phyloP scores from a whole-genome alignment of 345 rosid genomes.

The Angophora floribunda region DNA sequence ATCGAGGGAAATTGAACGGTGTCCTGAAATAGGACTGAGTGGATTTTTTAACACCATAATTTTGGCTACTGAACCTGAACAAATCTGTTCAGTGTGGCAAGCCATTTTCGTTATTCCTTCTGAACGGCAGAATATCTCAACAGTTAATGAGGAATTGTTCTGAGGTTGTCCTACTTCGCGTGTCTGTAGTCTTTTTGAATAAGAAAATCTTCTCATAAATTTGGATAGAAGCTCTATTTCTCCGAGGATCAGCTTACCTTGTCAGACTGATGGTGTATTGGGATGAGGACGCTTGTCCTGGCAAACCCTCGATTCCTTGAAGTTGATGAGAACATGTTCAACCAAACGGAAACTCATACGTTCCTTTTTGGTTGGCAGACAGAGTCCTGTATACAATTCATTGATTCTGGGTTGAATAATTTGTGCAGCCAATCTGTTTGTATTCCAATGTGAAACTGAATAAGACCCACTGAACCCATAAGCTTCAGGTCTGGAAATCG shows the following conservation, averaged over 20 bases:
- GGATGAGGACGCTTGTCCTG: neutral
- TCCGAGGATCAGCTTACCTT: neutral
- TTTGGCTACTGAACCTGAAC: neutral
- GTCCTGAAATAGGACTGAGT: neutral
- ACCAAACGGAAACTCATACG: neutral
- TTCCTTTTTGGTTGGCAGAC: neutral
- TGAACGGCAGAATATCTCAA: neutral
- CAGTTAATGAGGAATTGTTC: neutral
- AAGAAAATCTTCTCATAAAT: neutral
- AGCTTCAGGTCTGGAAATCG: neutral
- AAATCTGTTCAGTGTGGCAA: neutral
- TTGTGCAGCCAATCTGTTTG: neutral
- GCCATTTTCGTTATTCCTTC: neutral
- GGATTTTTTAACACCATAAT: neutral
- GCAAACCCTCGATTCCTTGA: neutral
- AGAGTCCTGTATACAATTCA: neutral
- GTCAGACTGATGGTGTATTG: neutral
- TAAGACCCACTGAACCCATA: neutral
- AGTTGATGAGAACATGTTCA: neutral
- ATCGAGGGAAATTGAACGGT: neutral
- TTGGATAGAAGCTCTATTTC: neutral
- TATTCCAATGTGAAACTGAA: neutral
- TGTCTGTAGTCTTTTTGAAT: neutral
- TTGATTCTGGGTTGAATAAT: neutral
- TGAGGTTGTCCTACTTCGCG: neutral